Base-by-base conservation (phyloP, 1,284 basidiomycete species). In the Apiotrichum brassicae region DNA sequence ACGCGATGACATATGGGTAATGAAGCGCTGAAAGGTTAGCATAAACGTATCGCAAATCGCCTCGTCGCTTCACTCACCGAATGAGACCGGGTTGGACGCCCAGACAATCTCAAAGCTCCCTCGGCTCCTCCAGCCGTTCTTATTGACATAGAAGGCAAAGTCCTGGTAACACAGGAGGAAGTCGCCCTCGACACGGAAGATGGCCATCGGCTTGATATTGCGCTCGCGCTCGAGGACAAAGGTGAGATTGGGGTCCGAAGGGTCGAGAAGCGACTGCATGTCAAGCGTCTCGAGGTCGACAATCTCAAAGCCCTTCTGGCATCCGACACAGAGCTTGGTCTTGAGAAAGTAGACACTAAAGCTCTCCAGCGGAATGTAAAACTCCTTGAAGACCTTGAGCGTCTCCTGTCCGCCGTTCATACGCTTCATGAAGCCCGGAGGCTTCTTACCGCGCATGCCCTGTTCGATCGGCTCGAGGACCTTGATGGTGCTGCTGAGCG, bases 121-220 rank as follows among this genome's bases (percentile, higher is more conserved):
- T 48, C 90, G 79, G 40, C 92, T 88, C 49, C 92, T 79, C 79
- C 90, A 89, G 12, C 95, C 95, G 60, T 85, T 94, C 77, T 90
- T 92, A 75, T 97, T 95, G 63, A 98, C 91, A 73, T 97, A 98
- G 70, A 99, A 97, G 0, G 95, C 94, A 70, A 97, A 97, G 75
- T 97, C 94, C 73, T 97, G 94, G 75, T 98, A 99, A 72, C 95
- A 99, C 37, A 99, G 75, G 53, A 99, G 74, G 74, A 99, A 98
- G 67, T 97, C 94, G 64, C 92, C 91, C 60, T 93, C 90, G 58
- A 98, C 89, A 44, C 94, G 81, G 72, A 94, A 99, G 56, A 99
- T 97, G 7, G 93, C 90, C 78, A 98, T 87, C 8, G 95, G 95
- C 51, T 87, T 81, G 43, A 95, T 80, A n/a, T n/a, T n/a, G 64